These are phyloP conservation scores for Aspergillus tubingensis DNA, from an alignment of 2,329 filamentous ascomycete species.

Conservation along the genomic window DNA sequence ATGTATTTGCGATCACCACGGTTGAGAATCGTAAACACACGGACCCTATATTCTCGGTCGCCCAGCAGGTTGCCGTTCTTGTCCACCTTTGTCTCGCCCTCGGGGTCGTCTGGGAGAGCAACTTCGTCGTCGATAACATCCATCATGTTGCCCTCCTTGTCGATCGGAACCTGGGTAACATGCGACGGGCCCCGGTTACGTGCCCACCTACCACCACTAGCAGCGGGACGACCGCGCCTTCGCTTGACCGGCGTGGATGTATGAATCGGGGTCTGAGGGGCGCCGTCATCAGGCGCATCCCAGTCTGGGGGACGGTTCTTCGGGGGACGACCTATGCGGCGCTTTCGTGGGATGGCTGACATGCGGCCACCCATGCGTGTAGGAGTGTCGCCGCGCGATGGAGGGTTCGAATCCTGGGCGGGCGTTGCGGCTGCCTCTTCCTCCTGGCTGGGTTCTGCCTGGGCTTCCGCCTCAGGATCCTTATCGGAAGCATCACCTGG, in stretches of 20 bases:
- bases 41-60: constrained; percentile 88
- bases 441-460: constrained; percentile 43
- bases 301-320: constrained; percentile 82
- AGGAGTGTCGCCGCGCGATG: constrained; percentile 54
- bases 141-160: constrained; percentile 90
- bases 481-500: constrained; percentile 34
- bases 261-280: constrained; percentile 46
- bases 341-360: constrained; percentile 67
- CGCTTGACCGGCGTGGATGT: constrained; percentile 56
- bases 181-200: constrained; percentile 72
- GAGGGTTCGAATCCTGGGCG: constrained; percentile 44
- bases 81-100: constrained; percentile 92
- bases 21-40: constrained; percentile 87
- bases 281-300: constrained; percentile 60
- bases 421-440: constrained; percentile 47
- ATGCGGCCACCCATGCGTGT: constrained; percentile 49
- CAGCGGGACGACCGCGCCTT: constrained; percentile 58
- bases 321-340: constrained; percentile 78
- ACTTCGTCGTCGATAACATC: constrained; percentile 92
- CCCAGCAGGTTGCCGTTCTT: constrained; percentile 80
- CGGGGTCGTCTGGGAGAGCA: constrained; percentile 78
- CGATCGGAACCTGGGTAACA: constrained; percentile 79
- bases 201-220: constrained; percentile 69
- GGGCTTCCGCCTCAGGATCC: constrained; percentile 29
- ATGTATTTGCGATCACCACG: constrained; percentile 89